Conservation (phyloP, 306 rosid genomes). For the Cucurbita moschata region DNA sequence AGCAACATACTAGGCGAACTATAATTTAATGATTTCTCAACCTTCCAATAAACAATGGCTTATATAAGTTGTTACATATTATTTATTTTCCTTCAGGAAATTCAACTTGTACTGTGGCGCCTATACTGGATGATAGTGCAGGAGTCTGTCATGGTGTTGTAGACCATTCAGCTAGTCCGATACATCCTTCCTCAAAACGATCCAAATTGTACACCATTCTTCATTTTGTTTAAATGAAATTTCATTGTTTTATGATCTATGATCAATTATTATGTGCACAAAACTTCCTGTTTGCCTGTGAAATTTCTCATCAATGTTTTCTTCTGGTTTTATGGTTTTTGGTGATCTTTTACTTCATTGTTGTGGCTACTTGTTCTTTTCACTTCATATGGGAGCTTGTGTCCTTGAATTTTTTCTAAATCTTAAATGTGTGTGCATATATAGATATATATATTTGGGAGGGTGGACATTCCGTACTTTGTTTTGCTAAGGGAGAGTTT, state of each 20-base stretch:
- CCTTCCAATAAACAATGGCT: slow-evolving; percentile 4
- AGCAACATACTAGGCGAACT: background rate
- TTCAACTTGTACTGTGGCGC: slow-evolving; percentile 28
- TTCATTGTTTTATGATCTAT: slow-evolving; percentile 8
- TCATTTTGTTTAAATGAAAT: background rate
- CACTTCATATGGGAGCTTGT: background rate
- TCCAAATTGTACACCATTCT: slow-evolving; percentile 63
- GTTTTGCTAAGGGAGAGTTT: background rate
- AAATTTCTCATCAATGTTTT: background rate
- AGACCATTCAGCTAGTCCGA: slow-evolving; percentile 35
- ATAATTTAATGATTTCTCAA: background rate
- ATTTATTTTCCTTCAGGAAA: slow-evolving; percentile 21
- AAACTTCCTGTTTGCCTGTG: background rate
- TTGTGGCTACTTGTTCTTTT: background rate
- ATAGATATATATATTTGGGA: background rate
- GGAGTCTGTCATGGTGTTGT: slow-evolving; percentile 35
- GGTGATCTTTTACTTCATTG: background rate
- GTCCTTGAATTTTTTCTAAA: background rate
- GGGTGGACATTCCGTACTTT: background rate
- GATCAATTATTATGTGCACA: background rate
- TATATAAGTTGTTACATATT: background rate
- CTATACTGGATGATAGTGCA: slow-evolving; percentile 35
- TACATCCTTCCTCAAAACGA: slow-evolving; percentile 64
- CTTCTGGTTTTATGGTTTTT: background rate
- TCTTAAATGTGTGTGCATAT: background rate